These are phyloP conservation scores for Pseudogymnoascus sp. DNA, from an alignment of 2,329 filamentous ascomycete genomes.

Conservation along the genomic window DNA sequence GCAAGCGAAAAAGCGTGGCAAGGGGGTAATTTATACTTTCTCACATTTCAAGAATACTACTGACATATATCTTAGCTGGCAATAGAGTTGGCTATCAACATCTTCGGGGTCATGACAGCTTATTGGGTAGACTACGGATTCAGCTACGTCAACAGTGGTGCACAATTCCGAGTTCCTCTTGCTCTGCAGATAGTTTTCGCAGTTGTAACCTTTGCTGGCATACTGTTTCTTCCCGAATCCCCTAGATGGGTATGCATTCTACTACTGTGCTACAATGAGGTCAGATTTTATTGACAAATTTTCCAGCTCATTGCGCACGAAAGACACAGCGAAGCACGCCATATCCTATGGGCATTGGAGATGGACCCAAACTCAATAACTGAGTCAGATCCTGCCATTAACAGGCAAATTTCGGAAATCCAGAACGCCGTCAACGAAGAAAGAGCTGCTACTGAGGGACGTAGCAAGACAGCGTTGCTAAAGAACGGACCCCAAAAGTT, in stretches of 20 bases:
- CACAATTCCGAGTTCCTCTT: slow-evolving; percentile 46
- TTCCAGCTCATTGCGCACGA: slow-evolving; percentile 24
- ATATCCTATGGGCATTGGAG: slow-evolving; percentile 30
- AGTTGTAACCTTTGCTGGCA: slow-evolving; percentile 29
- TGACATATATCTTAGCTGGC: slow-evolving; percentile 10
- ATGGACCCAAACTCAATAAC: slow-evolving; percentile 27
- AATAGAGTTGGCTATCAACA: slow-evolving; percentile 34
- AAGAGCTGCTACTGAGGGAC: slow-evolving; percentile 30
- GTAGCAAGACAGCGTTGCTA: slow-evolving; percentile 32
- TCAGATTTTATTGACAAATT: not conserved
- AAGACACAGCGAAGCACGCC: slow-evolving; percentile 23
- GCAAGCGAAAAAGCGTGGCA: slow-evolving; percentile 35
- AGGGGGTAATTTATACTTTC: slow-evolving; percentile 16
- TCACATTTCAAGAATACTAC: not conserved
- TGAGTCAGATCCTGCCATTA: slow-evolving; percentile 16
- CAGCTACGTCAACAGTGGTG: slow-evolving; percentile 30
- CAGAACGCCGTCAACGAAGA: slow-evolving; percentile 35
- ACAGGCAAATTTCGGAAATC: slow-evolving; percentile 31
- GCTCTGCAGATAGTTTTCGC: slow-evolving; percentile 39
- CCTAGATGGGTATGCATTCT: slow-evolving; percentile 28
- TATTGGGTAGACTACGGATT: slow-evolving; percentile 33
- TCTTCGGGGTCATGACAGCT: slow-evolving; percentile 29
- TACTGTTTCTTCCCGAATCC: slow-evolving; percentile 33
- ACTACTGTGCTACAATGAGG: not conserved
- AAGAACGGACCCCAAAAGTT: slow-evolving; percentile 38